Evolutionary conservation across 805 yeast species (phyloP), one percentile per base, ranked within the genome.

Genomic region (Candida berthetii): DNA sequence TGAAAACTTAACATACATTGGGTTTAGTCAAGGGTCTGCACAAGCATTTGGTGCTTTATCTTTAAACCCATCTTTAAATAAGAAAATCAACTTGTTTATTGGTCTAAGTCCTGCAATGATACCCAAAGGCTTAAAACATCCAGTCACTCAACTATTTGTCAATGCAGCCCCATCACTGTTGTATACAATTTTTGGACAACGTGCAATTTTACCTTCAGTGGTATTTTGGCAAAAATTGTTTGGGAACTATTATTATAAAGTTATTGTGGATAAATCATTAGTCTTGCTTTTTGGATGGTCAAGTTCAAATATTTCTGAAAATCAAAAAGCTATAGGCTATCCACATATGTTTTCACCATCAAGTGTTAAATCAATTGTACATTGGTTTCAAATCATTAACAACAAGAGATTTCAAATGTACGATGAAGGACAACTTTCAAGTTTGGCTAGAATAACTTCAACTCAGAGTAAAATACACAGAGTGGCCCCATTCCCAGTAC

Each of bases 61-160:
- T 0, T 53, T 81, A 15, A 78, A 80, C 54, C 80, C 82, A 7
- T 68, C 71, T 2, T 67, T 90, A 42, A 86, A 85, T 58, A 50
- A 60, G 9, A 72, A 74, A 48, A 66, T 79, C 34, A 64, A 69
- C 14, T 61, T 60, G 39, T 82, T 90, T 47, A 77, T 90, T 42
- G 96, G 96, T 2, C 74, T 90, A 36, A 86, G 96, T 1, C 98
- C 98, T 0, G 97, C 97, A 1, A 83, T 91, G 73, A 83, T 95
- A 0, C 98, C 98, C 0, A 82, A 80, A 35, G 93, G 95, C 2
- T 68, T 90, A 33, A 79, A 81, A 47, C 85, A 90, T 47, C 76
- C 80, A 53, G 65, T 91, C 35, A 80, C 86, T 17, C 91, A 86
- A 54, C 72, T 85, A 1, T 66, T 91, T 37, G 76, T 86, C 46